A percentile compares a stretch with the other conserved stretches of the same genome.
Evolutionary conservation across 2,329 filamentous ascomycete species (phyloP).

Genomic region (Apiospora kogelbergensis): DNA sequence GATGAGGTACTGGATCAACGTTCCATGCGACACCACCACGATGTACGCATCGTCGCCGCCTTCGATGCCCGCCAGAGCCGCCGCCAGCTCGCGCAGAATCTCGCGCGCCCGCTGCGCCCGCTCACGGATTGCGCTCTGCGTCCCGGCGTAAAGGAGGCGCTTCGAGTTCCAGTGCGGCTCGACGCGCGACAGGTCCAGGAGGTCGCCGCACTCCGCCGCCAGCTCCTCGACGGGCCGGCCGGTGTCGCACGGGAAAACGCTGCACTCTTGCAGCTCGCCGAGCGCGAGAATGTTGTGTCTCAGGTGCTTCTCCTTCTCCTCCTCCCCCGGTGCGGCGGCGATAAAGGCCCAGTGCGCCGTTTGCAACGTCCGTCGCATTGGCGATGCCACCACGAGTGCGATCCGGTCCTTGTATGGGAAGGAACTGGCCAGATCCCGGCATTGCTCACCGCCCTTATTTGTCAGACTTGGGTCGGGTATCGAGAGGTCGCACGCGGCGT

Average conservation of each 20-base stretch:
- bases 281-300: slow-evolving; percentile 60
- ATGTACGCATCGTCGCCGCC: slow-evolving; percentile 55
- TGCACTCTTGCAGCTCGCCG: slow-evolving; percentile 75
- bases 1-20: slow-evolving; percentile 76
- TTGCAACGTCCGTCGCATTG: slow-evolving; percentile 74
- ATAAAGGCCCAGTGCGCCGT: slow-evolving; percentile 71
- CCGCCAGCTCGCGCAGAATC: slow-evolving; percentile 48
- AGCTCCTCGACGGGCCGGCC: slow-evolving; percentile 58
- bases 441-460: slow-evolving; percentile 69
- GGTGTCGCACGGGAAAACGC: slow-evolving; percentile 69
- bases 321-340: neutral
- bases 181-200: slow-evolving; percentile 62
- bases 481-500: slow-evolving; percentile 63
- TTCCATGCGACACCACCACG: slow-evolving; percentile 74
- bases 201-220: slow-evolving; percentile 55
- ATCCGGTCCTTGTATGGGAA: slow-evolving; percentile 65
- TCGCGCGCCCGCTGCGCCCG: slow-evolving; percentile 58
- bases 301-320: neutral
- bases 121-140: slow-evolving; percentile 49
- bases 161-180: slow-evolving; percentile 70
- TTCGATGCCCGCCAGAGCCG: slow-evolving; percentile 20
- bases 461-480: slow-evolving; percentile 76
- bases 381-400: slow-evolving; percentile 70
- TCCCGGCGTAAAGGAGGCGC: slow-evolving; percentile 38
- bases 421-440: slow-evolving; percentile 53